Base-by-base conservation (phyloP, 371 early-diverging fungal genomes). In the Haplosporangium sp. region DNA sequence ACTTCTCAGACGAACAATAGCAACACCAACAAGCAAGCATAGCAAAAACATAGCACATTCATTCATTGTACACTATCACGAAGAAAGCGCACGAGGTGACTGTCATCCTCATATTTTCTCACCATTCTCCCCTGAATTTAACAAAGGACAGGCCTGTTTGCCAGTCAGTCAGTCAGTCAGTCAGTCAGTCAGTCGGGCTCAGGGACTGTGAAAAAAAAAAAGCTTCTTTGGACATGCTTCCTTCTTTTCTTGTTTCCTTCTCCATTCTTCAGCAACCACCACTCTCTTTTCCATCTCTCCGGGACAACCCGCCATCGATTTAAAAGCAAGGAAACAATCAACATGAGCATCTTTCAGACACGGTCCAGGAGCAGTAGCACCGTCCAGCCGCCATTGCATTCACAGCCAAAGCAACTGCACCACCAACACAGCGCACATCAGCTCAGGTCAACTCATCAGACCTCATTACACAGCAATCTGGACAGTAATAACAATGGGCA, bases 341-440 rank as follows among this genome's bases (percentile, higher is more conserved):
- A 46, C 38, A 74, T 69, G 69, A 68, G 65, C 51, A 45, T 74
- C 62, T 74, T 74, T 46, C 57, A 58, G 51, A 63, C 74, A 46
- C 66, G 76, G 41, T 76, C 76, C 47, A 69, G 76, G 64, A 62
- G 62, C 29, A 41, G 57, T 36, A 76, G 76, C 53, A 37, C 62
- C 52, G 74, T 55, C 48, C n/a, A 51, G 5, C 55, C 18, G 29
- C 59, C 48, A 13, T 41, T 47, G 16, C 36, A 59, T 21, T 50
- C 55, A 45, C 67, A 58, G 38, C 60, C 45, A 13, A 29, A 36
- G 45, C 62, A 61, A 23, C 43, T 0, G 13, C 42, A 38, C 41
- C 57, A 41, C 16, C 41, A 41, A 41, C 36, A 29, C 4, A 38
- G 41, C n/a, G 21, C 37, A 10, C 55, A 55, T 10, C 1, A 51